Conservation (phyloP, 2,329 filamentous ascomycete species). For the Septoria linicola region DNA sequence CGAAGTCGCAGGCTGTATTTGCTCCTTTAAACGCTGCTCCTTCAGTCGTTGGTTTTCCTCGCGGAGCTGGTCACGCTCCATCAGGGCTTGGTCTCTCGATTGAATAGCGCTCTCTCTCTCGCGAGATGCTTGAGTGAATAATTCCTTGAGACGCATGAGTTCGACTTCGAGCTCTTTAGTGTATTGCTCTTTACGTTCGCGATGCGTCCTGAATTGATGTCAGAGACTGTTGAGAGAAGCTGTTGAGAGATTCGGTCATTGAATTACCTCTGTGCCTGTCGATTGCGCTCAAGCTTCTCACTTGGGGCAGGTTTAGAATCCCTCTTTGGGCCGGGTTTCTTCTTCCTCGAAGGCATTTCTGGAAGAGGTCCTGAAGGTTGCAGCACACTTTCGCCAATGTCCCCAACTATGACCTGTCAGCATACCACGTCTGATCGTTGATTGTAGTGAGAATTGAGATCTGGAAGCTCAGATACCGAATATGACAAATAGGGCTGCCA, state of each 20-base stretch:
- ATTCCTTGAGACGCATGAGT: conserved; percentile 26
- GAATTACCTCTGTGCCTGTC: conserved; percentile 28
- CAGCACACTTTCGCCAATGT: conserved; percentile 7
- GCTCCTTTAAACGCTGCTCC: conserved; percentile 14
- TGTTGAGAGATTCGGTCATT: no score
- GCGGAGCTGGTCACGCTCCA: conserved; percentile 20
- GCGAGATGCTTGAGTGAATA: conserved; percentile 21
- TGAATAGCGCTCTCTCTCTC: conserved; percentile 24
- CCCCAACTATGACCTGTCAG: conserved; percentile 18
- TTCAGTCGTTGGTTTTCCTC: conserved; percentile 20
- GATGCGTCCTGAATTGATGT: conserved; percentile 23
- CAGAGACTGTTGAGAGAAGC: neutral
- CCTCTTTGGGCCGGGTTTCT: conserved; percentile 29
- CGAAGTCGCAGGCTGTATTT: conserved; percentile 16
- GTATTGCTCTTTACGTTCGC: conserved; percentile 30
- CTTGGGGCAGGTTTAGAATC: conserved; percentile 27
- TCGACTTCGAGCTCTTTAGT: conserved; percentile 29
- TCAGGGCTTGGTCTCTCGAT: conserved; percentile 18
- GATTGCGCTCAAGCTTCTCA: conserved; percentile 28
- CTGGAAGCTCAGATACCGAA: neutral
- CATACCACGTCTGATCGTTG: no score
- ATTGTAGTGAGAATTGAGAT: no score
- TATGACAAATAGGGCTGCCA: neutral
- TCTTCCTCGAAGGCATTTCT: conserved; percentile 19
- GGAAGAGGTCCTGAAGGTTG: conserved; percentile 9